phyloP scores from a whole-genome alignment of 148 eudicot genomes.

The Bassia scoparia region DNA sequence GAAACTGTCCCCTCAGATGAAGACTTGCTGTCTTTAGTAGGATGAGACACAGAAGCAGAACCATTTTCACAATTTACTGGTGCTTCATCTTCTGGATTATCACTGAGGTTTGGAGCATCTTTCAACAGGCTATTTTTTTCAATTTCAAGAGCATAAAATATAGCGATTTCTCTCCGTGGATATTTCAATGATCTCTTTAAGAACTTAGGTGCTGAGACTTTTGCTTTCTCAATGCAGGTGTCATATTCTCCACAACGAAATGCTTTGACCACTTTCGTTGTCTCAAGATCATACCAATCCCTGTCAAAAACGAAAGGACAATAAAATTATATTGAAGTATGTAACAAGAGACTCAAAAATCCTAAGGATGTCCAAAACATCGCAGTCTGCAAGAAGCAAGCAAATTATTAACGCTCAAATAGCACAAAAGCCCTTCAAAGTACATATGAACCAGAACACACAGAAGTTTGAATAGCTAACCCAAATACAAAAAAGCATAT shows the following conservation, averaged over 20 bases:
- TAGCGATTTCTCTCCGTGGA: constrained; percentile 81
- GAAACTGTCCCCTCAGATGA: constrained; percentile 39
- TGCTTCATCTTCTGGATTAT: constrained; percentile 27
- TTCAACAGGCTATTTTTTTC: constrained; percentile 47
- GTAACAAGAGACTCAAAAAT: not conserved
- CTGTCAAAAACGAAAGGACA: constrained; percentile 35
- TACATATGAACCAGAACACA: not conserved
- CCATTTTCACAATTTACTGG: constrained; percentile 23
- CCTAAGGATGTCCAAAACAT: not conserved
- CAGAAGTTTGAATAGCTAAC: not conserved
- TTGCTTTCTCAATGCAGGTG: constrained; percentile 66
- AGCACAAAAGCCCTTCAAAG: not conserved
- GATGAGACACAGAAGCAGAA: constrained; percentile 26
- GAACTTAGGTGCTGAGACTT: constrained; percentile 39
- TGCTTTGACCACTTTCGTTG: constrained; percentile 62
- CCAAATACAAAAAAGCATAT: not conserved
- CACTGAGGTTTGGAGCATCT: constrained; percentile 23
- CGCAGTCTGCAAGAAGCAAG: not conserved
- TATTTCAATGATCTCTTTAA: constrained; percentile 56
- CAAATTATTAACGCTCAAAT: not conserved
- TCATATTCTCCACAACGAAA: constrained; percentile 82
- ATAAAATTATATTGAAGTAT: constrained; percentile 3
- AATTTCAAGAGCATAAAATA: constrained; percentile 76
- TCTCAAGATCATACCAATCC: constrained; percentile 80
- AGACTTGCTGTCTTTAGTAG: constrained; percentile 33